These are phyloP conservation scores for Marchantia paleacea DNA, from an alignment of 225 moss, liverwort and hornwort genomes.

Conservation along the genomic window DNA sequence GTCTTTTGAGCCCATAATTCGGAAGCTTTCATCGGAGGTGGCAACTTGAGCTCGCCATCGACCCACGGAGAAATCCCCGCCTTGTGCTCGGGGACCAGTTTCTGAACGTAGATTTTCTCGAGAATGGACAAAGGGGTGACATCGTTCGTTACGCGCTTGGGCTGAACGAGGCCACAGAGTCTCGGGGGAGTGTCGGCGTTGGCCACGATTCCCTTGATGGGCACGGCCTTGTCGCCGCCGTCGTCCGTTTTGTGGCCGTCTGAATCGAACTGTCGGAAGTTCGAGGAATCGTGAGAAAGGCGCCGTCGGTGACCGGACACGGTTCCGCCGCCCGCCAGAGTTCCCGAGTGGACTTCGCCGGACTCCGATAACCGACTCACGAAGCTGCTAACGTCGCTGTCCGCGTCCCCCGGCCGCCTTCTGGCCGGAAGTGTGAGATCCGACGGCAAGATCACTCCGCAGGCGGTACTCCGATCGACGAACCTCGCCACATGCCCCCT, in stretches of 20 bases:
- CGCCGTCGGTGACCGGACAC: neutral
- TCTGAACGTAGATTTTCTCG: constrained; percentile 64
- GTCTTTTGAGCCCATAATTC: constrained; percentile 75
- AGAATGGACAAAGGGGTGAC: constrained; percentile 66
- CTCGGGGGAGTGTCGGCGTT: constrained; percentile 42
- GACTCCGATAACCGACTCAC: neutral
- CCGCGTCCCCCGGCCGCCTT: constrained; percentile 42
- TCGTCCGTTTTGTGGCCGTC: constrained; percentile 4
- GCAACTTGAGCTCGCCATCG: constrained; percentile 49
- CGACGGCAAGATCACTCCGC: constrained; percentile 59
- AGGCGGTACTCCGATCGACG: constrained; percentile 59
- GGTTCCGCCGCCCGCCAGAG: no score
- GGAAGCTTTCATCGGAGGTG: constrained; percentile 52
- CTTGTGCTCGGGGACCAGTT: constrained; percentile 60
- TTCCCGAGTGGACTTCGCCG: neutral
- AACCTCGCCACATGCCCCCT: constrained; percentile 89
- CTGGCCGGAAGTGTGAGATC: constrained; percentile 57
- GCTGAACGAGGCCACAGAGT: constrained; percentile 64
- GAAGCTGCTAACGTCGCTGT: constrained; percentile 21
- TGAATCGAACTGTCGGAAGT: constrained; percentile 27
- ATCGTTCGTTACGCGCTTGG: constrained; percentile 38
- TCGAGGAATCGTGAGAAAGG: neutral
- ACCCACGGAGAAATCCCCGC: constrained; percentile 53
- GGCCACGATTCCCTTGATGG: constrained; percentile 58
- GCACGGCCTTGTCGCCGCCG: neutral